Evolutionary conservation across 2,329 filamentous ascomycete genomes (phyloP).

Genomic region (Chrysoporthe deuterocubensis): DNA sequence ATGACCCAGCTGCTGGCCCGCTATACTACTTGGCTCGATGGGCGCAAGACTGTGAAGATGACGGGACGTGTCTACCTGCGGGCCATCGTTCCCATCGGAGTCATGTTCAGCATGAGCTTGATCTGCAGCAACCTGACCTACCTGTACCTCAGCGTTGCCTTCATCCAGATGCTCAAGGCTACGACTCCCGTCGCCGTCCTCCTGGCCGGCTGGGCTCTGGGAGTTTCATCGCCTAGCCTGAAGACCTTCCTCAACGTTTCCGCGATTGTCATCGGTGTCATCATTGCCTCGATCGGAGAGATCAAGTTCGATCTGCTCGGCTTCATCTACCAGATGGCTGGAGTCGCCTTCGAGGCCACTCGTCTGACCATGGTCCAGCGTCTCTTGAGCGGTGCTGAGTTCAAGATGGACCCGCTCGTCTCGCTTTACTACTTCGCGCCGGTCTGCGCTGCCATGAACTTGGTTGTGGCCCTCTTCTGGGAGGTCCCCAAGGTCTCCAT

Average conservation of each 20-base stretch:
- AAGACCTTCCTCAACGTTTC: conserved; percentile 92
- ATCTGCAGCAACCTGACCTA: conserved; percentile 97
- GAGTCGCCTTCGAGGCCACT: conserved; percentile 81
- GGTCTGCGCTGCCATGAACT: conserved; percentile 82
- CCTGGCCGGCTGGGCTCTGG: conserved; percentile 84
- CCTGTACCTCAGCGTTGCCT: conserved; percentile 91
- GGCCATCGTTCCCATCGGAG: conserved; percentile 90
- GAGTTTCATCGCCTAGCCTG: conserved; percentile 80
- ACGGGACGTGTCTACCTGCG: conserved; percentile 90
- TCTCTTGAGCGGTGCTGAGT: conserved; percentile 79
- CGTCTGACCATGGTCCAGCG: conserved; percentile 85
- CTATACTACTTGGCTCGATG: conserved; percentile 88
- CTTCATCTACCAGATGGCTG: conserved; percentile 77
- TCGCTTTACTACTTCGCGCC: conserved; percentile 91
- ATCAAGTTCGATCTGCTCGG: conserved; percentile 87
- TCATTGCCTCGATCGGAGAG: conserved; percentile 94
- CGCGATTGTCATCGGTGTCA: conserved; percentile 90
- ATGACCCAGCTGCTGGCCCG: conserved; percentile 94
- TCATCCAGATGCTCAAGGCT: conserved; percentile 99
- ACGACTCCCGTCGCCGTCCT: conserved; percentile 94
- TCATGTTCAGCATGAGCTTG: conserved; percentile 94
- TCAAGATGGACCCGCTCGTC: conserved; percentile 90
- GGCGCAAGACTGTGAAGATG: conserved; percentile 96
- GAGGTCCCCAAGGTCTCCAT: conserved; percentile 73
- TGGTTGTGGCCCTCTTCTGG: conserved; percentile 71